These are phyloP conservation scores for Rhododendron simsii DNA, from an alignment of 148 eudicot species.

Conservation along the genomic window DNA sequence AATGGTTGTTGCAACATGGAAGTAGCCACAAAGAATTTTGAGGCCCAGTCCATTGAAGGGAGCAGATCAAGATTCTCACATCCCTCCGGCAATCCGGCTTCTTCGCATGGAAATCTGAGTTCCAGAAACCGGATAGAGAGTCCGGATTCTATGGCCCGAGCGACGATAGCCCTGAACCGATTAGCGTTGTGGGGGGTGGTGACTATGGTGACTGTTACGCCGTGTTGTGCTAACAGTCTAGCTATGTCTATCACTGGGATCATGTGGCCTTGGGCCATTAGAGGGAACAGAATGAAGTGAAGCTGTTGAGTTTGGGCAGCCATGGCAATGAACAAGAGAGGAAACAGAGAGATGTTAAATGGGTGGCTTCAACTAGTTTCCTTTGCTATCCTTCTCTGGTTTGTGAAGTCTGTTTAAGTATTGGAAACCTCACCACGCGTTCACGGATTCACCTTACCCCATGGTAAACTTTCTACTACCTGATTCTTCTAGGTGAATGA, in stretches of 20 bases:
- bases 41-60: conserved; percentile 22
- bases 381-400: too few relatives aligned
- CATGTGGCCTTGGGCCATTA: conserved; percentile 51
- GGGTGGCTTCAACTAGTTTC: too few relatives aligned
- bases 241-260: conserved; percentile 67
- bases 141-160: conserved; percentile 23
- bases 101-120: conserved; percentile 30
- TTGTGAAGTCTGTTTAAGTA: too few relatives aligned
- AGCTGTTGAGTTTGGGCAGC: conserved; percentile 20
- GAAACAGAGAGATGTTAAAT: too few relatives aligned
- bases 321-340: conserved; percentile 3
- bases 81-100: conserved; percentile 48
- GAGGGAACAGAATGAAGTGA: conserved; percentile 45
- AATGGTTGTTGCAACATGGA: conserved; percentile 26
- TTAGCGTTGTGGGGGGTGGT: conserved; percentile 43
- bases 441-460: too few relatives aligned
- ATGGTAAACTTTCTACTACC: too few relatives aligned
- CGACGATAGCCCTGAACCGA: conserved; percentile 17
- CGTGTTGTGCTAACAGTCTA: conserved; percentile 25
- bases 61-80: conserved; percentile 49
- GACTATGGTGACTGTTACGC: conserved; percentile 33
- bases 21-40: conserved; percentile 34
- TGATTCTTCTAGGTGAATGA: too few relatives aligned
- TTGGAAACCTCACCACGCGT: too few relatives aligned
- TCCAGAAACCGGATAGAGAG: conserved; percentile 23